A percentile compares a stretch with the other conserved stretches of the same genome.
Conservation (phyloP, 2,329 filamentous ascomycete species). For the Aspergillus nomiae region DNA sequence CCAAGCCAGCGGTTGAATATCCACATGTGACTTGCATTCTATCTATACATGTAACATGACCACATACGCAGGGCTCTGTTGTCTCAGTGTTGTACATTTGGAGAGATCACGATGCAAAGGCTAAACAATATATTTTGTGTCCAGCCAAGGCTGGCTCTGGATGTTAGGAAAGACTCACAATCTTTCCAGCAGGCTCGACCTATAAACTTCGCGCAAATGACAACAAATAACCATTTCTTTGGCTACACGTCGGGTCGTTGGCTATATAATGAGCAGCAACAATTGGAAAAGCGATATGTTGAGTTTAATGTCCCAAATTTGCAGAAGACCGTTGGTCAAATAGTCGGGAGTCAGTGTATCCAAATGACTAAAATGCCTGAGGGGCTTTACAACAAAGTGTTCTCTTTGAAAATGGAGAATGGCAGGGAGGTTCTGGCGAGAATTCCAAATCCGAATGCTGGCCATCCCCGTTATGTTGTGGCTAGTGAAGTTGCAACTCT, state of each 20-base stretch:
- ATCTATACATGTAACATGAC: no score
- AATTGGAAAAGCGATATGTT: slow-evolving; percentile 31
- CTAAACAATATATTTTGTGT: no score
- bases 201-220: no score
- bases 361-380: slow-evolving; percentile 35
- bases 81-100: no score
- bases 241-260: slow-evolving; percentile 35
- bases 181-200: no score
- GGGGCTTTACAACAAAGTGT: slow-evolving; percentile 25
- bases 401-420: slow-evolving; percentile 27
- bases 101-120: no score
- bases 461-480: slow-evolving; percentile 17
- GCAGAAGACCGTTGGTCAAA: slow-evolving; percentile 26
- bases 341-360: slow-evolving; percentile 27
- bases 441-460: slow-evolving; percentile 22
- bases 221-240: slow-evolving; percentile 13
- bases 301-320: slow-evolving; percentile 38
- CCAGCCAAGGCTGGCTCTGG: no score
- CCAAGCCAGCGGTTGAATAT: no score
- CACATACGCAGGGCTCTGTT: no score
- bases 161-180: no score
- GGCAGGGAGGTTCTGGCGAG: slow-evolving; percentile 17
- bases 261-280: slow-evolving; percentile 35
- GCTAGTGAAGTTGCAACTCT: slow-evolving; percentile 27
- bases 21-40: no score